Conservation (phyloP, 169 alveolate genomes). For the Cryptosporidium felis region DNA sequence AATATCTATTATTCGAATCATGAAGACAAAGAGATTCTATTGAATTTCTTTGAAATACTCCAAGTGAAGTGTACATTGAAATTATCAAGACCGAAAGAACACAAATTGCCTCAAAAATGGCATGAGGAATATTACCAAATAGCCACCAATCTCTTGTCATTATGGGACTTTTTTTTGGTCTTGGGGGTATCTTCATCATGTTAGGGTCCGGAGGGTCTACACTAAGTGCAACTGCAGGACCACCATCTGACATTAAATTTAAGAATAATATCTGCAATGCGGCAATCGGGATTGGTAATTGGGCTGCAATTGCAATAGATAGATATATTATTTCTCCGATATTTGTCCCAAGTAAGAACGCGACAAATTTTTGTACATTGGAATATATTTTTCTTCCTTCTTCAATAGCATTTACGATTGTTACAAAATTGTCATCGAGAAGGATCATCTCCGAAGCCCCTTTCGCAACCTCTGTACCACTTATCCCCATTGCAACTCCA, state of each 20-base stretch:
- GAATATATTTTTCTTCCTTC: conserved; percentile 91
- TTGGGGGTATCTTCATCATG: conserved; percentile 88
- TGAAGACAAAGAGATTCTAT: conserved; percentile 62
- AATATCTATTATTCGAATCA: conserved; percentile 75
- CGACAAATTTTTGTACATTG: conserved; percentile 92
- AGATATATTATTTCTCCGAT: conserved; percentile 89
- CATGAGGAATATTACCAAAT: conserved; percentile 89
- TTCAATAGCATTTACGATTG: conserved; percentile 88
- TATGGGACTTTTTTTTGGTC: conserved; percentile 87
- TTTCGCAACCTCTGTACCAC: conserved; percentile 90
- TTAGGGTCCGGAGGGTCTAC: conserved; percentile 90
- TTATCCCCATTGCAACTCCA: conserved; percentile 95
- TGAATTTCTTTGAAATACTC: conserved; percentile 75
- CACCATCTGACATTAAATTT: conserved; percentile 90
- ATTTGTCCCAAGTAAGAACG: conserved; percentile 91
- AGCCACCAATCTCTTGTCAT: conserved; percentile 92
- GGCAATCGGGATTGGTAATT: conserved; percentile 89
- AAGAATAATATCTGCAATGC: conserved; percentile 89
- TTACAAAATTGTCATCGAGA: conserved; percentile 87
- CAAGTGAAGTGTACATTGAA: conserved; percentile 86
- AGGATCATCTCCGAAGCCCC: conserved; percentile 86
- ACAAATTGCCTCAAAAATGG: conserved; percentile 86
- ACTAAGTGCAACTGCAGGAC: conserved; percentile 93
- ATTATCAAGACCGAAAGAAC: conserved; percentile 84
- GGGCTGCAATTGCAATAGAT: conserved; percentile 83